Evolutionary conservation across 78 protist genomes (phyloP).

Genomic region (Dictyostelium firmibasis): DNA sequence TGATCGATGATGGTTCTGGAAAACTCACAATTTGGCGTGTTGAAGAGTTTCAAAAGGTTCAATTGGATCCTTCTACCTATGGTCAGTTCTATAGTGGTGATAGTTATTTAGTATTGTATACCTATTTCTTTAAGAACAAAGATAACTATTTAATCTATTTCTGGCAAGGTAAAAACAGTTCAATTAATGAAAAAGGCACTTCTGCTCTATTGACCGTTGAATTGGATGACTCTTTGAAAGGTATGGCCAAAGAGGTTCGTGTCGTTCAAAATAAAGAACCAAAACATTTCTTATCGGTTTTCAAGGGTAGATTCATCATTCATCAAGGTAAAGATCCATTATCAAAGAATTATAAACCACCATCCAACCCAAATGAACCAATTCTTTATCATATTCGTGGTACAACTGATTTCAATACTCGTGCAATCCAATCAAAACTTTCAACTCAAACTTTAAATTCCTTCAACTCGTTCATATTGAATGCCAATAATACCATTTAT

Average conservation of each 20-base stretch:
- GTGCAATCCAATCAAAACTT: constrained; percentile 62
- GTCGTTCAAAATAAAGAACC: constrained; percentile 86
- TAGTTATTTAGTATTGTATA: constrained; percentile 76
- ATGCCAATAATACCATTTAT: background rate
- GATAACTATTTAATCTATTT: constrained; percentile 82
- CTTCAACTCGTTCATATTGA: constrained; percentile 6
- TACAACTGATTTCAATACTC: constrained; percentile 28
- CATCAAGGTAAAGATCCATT: constrained; percentile 73
- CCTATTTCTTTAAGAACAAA: constrained; percentile 82
- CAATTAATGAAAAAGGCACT: constrained; percentile 81
- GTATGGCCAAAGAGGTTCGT: constrained; percentile 86
- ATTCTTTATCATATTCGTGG: constrained; percentile 77
- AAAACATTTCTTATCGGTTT: constrained; percentile 79
- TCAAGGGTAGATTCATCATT: constrained; percentile 44
- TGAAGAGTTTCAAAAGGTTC: constrained; percentile 74
- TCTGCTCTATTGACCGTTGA: constrained; percentile 80
- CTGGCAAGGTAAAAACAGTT: constrained; percentile 83
- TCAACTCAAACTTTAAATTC: constrained; percentile 41
- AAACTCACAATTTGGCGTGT: constrained; percentile 77
- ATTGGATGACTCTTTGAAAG: constrained; percentile 81
- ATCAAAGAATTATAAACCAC: constrained; percentile 63
- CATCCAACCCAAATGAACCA: constrained; percentile 4
- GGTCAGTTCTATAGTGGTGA: constrained; percentile 87
- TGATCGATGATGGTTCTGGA: constrained; percentile 83
- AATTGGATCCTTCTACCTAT: constrained; percentile 4